phyloP scores from a whole-genome alignment of 768 basidiomycete species.

The Podaxis carcinomalis region DNA sequence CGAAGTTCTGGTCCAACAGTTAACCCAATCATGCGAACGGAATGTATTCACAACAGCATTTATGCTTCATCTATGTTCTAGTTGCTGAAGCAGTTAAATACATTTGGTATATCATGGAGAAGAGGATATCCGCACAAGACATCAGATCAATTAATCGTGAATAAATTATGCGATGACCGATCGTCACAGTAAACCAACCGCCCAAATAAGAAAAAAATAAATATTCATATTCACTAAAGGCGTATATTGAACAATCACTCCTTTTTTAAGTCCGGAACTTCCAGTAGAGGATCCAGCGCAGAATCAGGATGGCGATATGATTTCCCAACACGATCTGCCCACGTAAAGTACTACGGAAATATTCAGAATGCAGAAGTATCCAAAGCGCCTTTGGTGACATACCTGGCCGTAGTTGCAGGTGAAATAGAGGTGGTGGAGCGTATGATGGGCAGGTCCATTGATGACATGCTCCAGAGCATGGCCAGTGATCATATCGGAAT shows the following conservation, averaged over 20 bases:
- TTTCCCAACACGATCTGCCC: slow-evolving; percentile 78
- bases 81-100: background rate
- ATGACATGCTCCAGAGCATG: slow-evolving; percentile 84
- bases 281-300: slow-evolving; percentile 79
- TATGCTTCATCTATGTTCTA: background rate
- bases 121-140: background rate
- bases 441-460: slow-evolving; percentile 99
- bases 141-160: background rate
- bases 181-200: background rate
- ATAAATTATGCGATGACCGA: background rate
- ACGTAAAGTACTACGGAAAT: slow-evolving; percentile 85
- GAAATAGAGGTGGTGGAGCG: slow-evolving; percentile 94
- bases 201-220: background rate
- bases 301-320: slow-evolving; percentile 89
- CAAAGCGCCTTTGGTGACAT: slow-evolving; percentile 18
- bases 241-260: slow-evolving; percentile 13
- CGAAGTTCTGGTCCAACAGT: no score
- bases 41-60: background rate
- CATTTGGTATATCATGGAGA: background rate
- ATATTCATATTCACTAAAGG: slow-evolving; percentile 16
- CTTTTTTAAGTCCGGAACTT: slow-evolving; percentile 39
- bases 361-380: slow-evolving; percentile 6
- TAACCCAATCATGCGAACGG: no score
- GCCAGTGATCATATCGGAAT: slow-evolving; percentile 97
- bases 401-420: slow-evolving; percentile 95